Base-by-base conservation (phyloP, 2,329 filamentous ascomycete species). In the Teratosphaeria epicoccoides region DNA sequence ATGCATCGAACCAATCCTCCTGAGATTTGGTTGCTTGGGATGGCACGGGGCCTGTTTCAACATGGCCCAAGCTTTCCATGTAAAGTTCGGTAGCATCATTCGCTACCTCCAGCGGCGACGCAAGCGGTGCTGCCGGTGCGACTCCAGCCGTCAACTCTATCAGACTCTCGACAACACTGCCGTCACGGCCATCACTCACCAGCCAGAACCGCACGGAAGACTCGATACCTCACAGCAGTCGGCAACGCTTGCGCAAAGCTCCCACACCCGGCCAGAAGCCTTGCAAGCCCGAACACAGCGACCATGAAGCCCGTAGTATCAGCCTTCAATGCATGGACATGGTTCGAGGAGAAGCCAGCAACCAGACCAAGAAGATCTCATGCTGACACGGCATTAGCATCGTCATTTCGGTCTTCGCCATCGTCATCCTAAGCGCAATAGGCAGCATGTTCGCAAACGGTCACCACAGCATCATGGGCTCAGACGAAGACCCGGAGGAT, bases 231-330 rank as follows among this genome's bases (percentile, higher is more conserved):
- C n/a, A n/a, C 33, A 17, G 6, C 14, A 20, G n/a, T 17, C n/a
- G 10, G n/a, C 33, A 9, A 40, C 33, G n/a, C 14, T 20, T 40
- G 33, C 33, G 33, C 33, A 17, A 40, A 40, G 4, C 33, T 40
- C 14, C 23, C 43, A 46, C 43, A 24, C 3, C 20, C 43, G 23
- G 43, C 43, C 7, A 9, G 6, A 24, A 46, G 23, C 23, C 43
- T 24, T 14, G n/a, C 22, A 6, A 46, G 24, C 20, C 43, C 24
- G 43, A 48, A 22, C 40, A 43, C 47, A 44, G 22, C 43, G 75
- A 81, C 65, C 67, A 96, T 96, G 90, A 96, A 96, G 84, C 90
- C 91, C 61, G 77, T 97, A 68, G 87, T 97, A 63, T 86, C 88
- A 67, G 84, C 88, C 60, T 80, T 90, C 75, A 90, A 95, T 75